phyloP scores from a whole-genome alignment of 2,329 filamentous ascomycete species.

The Claviceps sp. region DNA sequence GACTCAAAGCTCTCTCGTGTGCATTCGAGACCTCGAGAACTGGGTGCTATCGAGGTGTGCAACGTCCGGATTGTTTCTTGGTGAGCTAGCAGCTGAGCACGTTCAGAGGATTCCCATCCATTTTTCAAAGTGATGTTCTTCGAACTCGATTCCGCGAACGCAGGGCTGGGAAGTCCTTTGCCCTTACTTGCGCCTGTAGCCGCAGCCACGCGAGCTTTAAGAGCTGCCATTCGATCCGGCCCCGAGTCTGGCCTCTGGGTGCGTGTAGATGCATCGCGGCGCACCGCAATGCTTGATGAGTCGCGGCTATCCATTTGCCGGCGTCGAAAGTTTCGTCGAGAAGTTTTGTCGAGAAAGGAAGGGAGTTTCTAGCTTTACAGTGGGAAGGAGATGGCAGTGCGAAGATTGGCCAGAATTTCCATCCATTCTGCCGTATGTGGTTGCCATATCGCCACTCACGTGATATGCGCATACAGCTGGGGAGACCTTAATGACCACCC shows the following conservation, averaged over 20 bases:
- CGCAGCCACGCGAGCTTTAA: slow-evolving; percentile 68
- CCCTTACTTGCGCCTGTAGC: slow-evolving; percentile 49
- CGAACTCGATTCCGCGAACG: slow-evolving; percentile 45
- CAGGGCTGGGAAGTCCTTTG: slow-evolving; percentile 60
- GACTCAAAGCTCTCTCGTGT: background rate
- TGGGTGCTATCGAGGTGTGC: background rate
- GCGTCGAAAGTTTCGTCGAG: background rate
- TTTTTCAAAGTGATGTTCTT: slow-evolving; percentile 31
- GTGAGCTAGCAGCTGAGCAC: background rate
- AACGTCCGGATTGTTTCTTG: slow-evolving; percentile 3
- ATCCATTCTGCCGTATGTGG: no score
- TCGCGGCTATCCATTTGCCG: slow-evolving; percentile 34
- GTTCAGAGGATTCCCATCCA: slow-evolving; percentile 12
- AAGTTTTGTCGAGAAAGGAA: background rate
- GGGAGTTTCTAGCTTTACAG: no score
- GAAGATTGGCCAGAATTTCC: no score
- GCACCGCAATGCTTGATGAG: slow-evolving; percentile 39
- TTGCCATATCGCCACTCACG: no score
- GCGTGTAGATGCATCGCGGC: slow-evolving; percentile 39
- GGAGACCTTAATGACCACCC: no score
- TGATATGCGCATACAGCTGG: no score
- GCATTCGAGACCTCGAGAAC: slow-evolving; percentile 7
- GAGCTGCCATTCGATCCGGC: slow-evolving; percentile 56
- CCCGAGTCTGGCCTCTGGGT: slow-evolving; percentile 43
- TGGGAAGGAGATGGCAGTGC: no score